phyloP scores from a whole-genome alignment of 2,329 filamentous ascomycete genomes.

The Claviceps sp. region DNA sequence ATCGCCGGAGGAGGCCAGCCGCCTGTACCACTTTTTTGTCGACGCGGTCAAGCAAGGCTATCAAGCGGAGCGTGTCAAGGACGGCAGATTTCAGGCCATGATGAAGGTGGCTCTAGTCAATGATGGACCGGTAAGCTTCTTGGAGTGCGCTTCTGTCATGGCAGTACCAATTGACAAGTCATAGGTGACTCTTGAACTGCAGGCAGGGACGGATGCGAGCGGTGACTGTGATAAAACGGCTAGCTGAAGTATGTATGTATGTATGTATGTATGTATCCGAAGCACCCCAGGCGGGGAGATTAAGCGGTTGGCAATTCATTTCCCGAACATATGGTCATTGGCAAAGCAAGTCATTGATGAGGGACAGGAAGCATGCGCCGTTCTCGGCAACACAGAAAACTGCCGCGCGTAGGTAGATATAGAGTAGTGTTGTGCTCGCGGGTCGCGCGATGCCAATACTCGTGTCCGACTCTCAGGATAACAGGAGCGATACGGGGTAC shows the following conservation, averaged over 20 bases:
- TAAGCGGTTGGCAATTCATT: background rate
- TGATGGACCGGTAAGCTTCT: constrained; percentile 49
- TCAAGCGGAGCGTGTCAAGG: constrained; percentile 61
- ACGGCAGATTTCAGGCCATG: constrained; percentile 97
- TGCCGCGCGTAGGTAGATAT: too few species aligned
- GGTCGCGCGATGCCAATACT: background rate
- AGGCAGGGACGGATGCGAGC: constrained; percentile 4
- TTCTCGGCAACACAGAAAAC: background rate
- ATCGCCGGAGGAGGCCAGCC: constrained; percentile 61
- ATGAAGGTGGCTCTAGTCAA: constrained; percentile 95
- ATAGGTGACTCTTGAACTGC: constrained; percentile 14
- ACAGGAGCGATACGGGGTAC: background rate
- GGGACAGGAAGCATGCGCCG: background rate
- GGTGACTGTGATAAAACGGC: background rate
- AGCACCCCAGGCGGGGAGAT: background rate
- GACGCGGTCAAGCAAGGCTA: constrained; percentile 62
- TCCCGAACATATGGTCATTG: too few species aligned
- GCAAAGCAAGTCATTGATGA: background rate
- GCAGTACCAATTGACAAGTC: constrained; percentile 1
- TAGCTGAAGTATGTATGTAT: background rate
- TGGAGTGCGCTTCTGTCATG: background rate
- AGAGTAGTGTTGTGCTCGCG: background rate
- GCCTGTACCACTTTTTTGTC: constrained; percentile 75
- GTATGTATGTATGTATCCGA: too few species aligned
- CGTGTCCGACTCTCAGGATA: background rate